These are phyloP conservation scores for Pseudogymnoascus sp. DNA, from an alignment of 2,329 filamentous ascomycete genomes.

Conservation along the genomic window DNA sequence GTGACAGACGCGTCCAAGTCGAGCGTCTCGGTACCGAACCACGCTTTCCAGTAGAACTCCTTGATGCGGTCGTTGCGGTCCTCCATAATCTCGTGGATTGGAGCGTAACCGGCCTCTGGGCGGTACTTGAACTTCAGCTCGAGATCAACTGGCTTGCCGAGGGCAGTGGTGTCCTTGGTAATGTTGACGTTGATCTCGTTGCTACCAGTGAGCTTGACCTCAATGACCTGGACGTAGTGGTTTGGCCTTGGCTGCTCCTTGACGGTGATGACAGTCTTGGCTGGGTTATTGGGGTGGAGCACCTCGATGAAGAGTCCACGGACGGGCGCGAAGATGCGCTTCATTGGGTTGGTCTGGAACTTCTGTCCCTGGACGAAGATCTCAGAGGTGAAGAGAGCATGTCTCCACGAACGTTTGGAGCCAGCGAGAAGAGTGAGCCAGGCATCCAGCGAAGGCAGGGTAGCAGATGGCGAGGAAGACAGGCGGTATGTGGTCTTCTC, in stretches of 20 bases:
- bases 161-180: constrained; percentile 85
- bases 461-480: constrained; percentile 62
- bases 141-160: constrained; percentile 73
- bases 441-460: constrained; percentile 68
- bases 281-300: constrained; percentile 67
- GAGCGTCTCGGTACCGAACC: constrained; percentile 83
- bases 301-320: constrained; percentile 89
- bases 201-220: constrained; percentile 66
- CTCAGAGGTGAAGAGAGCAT: constrained; percentile 88
- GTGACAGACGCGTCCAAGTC: constrained; percentile 80
- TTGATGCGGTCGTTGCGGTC: constrained; percentile 96
- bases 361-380: constrained; percentile 92
- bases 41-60: constrained; percentile 97
- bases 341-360: constrained; percentile 95
- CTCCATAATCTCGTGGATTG: constrained; percentile 93
- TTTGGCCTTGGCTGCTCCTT: constrained; percentile 80
- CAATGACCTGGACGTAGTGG: constrained; percentile 80
- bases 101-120: constrained; percentile 93
- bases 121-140: constrained; percentile 87
- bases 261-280: constrained; percentile 77
- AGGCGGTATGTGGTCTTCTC: constrained; percentile 79
- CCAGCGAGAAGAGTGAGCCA: constrained; percentile 89
- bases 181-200: constrained; percentile 82
- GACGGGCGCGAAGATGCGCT: constrained; percentile 78
- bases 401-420: constrained; percentile 79